Conservation (phyloP, 495 filamentous ascomycete species). For the Penicillium cataractarum region DNA sequence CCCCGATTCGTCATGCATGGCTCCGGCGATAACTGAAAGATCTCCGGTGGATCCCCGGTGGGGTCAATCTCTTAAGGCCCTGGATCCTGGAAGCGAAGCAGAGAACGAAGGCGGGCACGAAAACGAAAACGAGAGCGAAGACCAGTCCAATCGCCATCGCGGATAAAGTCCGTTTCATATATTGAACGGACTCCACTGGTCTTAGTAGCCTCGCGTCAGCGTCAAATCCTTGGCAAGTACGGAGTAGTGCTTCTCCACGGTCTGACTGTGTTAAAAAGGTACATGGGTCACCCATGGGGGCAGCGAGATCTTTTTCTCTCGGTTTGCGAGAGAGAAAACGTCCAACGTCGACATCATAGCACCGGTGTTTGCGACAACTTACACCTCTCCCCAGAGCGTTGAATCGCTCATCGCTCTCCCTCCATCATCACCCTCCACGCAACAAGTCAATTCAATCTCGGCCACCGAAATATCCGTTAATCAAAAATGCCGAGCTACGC, state of each 20-base stretch:
- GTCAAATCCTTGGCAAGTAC: background rate
- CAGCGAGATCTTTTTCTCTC: background rate
- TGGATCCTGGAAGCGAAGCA: constrained; percentile 9
- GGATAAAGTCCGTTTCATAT: constrained; percentile 7
- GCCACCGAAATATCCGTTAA: background rate
- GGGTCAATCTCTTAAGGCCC: constrained; percentile 5
- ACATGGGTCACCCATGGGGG: constrained; percentile 1
- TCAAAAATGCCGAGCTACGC: constrained; percentile 31
- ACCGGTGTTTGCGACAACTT: background rate
- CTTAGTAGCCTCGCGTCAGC: background rate
- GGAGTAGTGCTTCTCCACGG: background rate
- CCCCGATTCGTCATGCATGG: background rate
- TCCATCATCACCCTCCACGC: background rate
- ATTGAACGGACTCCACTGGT: background rate
- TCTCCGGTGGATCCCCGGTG: constrained; percentile 14
- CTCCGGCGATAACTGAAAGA: constrained; percentile 6
- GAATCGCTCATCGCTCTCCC: background rate
- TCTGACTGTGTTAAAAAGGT: background rate
- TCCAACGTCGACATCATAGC: too few relatives aligned
- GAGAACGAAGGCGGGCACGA: constrained; percentile 17
- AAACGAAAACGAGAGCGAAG: constrained; percentile 34
- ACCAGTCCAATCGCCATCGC: constrained; percentile 33
- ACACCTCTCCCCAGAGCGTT: background rate
- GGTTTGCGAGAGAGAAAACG: background rate
- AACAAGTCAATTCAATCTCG: background rate